phyloP scores from a whole-genome alignment of 768 basidiomycete species.

The Tricholoma matsutake region DNA sequence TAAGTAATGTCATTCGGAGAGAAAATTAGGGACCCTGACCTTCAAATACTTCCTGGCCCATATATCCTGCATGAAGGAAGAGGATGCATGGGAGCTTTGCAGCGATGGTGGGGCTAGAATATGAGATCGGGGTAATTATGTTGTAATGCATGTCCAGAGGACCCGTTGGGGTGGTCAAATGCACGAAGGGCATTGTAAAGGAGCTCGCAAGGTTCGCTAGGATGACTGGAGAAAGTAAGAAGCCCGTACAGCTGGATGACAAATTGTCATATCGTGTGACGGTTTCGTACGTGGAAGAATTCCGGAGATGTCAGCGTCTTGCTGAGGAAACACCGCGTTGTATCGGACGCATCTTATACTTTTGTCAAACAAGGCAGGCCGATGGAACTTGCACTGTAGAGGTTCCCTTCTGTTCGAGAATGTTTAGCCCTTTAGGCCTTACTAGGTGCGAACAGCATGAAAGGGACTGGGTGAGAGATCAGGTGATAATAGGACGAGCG shows the following conservation, averaged over 20 bases:
- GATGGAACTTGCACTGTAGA: not conserved
- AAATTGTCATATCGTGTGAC: not conserved
- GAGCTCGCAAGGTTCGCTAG: not conserved
- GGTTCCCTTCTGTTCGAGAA: not conserved
- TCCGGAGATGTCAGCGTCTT: not conserved
- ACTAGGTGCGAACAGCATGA: too few relatives aligned
- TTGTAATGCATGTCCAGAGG: slow-evolving; percentile 17
- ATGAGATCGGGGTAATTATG: slow-evolving; percentile 17
- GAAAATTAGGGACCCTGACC: slow-evolving; percentile 2
- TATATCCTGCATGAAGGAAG: slow-evolving; percentile 20
- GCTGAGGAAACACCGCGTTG: not conserved
- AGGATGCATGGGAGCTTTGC: slow-evolving; percentile 17
- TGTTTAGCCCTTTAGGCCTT: too few relatives aligned
- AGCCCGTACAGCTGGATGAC: not conserved
- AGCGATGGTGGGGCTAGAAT: slow-evolving; percentile 14
- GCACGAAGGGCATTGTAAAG: slow-evolving; percentile 15
- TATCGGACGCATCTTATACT: not conserved
- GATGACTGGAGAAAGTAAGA: not conserved
- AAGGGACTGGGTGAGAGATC: too few relatives aligned
- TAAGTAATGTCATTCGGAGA: not conserved
- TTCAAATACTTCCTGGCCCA: slow-evolving; percentile 20
- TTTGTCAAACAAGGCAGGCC: not conserved
- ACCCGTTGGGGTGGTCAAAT: slow-evolving; percentile 13
- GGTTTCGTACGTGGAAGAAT: not conserved
- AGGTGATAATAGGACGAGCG: too few relatives aligned